Evolutionary conservation across 1,139 yeast genomes (phyloP).

Genomic region (Yamadazyma spencermartinsiae): DNA sequence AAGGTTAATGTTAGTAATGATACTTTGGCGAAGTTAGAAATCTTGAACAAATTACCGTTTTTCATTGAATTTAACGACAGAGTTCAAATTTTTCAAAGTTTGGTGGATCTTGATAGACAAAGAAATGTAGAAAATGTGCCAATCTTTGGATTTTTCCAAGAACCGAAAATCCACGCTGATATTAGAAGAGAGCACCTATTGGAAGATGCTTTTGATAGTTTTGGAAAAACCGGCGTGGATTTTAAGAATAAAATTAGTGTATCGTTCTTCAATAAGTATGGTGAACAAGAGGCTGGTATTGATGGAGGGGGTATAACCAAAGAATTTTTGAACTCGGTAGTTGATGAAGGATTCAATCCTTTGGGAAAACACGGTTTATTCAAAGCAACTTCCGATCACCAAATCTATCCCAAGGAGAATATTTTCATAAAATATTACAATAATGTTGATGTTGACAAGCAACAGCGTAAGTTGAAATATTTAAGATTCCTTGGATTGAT

Average conservation of each 20-base stretch:
- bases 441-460: conserved; percentile 28
- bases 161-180: conserved; percentile 40
- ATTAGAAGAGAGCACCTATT: conserved; percentile 69
- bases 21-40: conserved; percentile 34
- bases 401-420: conserved; percentile 74
- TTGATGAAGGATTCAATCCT: conserved; percentile 64
- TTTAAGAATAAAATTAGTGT: conserved; percentile 66
- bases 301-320: conserved; percentile 98
- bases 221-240: conserved; percentile 40
- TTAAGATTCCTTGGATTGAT: conserved; percentile 73
- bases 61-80: conserved; percentile 75
- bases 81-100: conserved; percentile 68
- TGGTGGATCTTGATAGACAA: conserved; percentile 54
- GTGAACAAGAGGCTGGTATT: conserved; percentile 80
- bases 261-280: conserved; percentile 69
- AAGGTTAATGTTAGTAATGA: conserved; percentile 9
- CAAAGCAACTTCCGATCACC: conserved; percentile 49
- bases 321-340: conserved; percentile 78
- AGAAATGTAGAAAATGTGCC: conserved; percentile 17
- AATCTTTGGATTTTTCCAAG: conserved; percentile 18
- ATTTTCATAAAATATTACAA: conserved; percentile 36
- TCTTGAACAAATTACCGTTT: conserved; percentile 71
- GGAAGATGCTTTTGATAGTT: conserved; percentile 70
- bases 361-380: conserved; percentile 40
- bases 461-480: conserved; percentile 36